Conservation (phyloP, 2,329 filamentous ascomycete species). For the Metarhizium guizhouense region DNA sequence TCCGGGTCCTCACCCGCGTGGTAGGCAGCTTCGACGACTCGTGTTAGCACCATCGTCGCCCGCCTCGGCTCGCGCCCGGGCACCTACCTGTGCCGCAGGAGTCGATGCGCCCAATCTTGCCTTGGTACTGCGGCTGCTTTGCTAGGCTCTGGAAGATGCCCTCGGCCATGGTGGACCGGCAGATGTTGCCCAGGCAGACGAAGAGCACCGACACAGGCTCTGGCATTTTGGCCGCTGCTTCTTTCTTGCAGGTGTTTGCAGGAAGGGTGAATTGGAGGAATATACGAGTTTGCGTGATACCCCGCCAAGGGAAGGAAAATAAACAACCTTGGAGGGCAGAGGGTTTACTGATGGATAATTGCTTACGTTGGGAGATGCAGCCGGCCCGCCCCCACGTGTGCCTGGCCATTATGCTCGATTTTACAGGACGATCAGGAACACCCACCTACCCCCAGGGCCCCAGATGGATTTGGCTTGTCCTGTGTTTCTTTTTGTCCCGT, state of each 20-base stretch:
- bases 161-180: conserved; percentile 89
- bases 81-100: conserved; percentile 69
- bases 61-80: too few species aligned
- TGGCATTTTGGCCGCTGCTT: conserved; percentile 19
- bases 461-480: background rate
- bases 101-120: conserved; percentile 61
- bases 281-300: background rate
- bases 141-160: conserved; percentile 74
- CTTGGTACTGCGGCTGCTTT: conserved; percentile 49
- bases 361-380: background rate
- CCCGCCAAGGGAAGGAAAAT: background rate
- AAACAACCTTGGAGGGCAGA: background rate
- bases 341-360: background rate
- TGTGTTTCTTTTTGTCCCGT: background rate
- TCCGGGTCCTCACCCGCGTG: conserved; percentile 73
- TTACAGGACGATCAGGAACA: too few species aligned
- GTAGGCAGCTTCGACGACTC: conserved; percentile 53
- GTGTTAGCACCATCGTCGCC: background rate
- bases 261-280: background rate
- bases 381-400: background rate
- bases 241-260: background rate
- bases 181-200: conserved; percentile 96
- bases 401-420: background rate
- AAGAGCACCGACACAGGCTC: conserved; percentile 68
- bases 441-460: background rate